phyloP scores from a whole-genome alignment of 495 filamentous ascomycete species.

The Echria macrotheca region DNA sequence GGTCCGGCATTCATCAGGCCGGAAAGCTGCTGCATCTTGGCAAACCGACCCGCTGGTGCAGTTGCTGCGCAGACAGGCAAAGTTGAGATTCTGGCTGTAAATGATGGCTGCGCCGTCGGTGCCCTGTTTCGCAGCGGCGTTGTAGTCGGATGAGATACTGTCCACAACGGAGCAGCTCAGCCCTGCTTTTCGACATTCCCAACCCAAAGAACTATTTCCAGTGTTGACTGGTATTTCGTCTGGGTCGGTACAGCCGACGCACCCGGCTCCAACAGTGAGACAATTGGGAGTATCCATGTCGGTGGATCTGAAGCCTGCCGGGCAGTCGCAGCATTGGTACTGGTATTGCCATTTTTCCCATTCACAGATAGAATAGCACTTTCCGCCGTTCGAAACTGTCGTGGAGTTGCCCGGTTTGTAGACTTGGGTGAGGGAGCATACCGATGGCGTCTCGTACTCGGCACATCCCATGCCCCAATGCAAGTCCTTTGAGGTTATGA shows the following conservation, averaged over 20 bases:
- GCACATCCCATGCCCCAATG: background rate
- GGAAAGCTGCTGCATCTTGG: background rate
- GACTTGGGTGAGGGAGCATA: background rate
- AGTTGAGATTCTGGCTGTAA: background rate
- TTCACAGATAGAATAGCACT: background rate
- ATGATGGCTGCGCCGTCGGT: background rate
- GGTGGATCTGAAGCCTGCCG: background rate
- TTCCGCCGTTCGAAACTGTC: background rate
- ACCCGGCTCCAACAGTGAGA: background rate
- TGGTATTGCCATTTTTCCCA: slow-evolving; percentile 2
- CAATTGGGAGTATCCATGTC: background rate
- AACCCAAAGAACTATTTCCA: background rate
- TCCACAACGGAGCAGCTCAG: background rate
- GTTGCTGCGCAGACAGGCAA: slow-evolving; percentile 1
- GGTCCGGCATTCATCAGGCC: background rate
- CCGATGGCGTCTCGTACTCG: slow-evolving; percentile 2
- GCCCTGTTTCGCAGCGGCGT: background rate
- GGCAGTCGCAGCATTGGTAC: slow-evolving; percentile 5
- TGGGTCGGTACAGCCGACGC: background rate
- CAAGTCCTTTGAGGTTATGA: too few relatives aligned
- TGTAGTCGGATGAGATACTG: background rate
- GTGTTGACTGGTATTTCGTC: background rate
- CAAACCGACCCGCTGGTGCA: background rate
- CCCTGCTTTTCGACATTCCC: slow-evolving; percentile 1
- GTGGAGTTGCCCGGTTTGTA: background rate